phyloP scores from a whole-genome alignment of 169 alveolate species.

The Fabrea salina region DNA sequence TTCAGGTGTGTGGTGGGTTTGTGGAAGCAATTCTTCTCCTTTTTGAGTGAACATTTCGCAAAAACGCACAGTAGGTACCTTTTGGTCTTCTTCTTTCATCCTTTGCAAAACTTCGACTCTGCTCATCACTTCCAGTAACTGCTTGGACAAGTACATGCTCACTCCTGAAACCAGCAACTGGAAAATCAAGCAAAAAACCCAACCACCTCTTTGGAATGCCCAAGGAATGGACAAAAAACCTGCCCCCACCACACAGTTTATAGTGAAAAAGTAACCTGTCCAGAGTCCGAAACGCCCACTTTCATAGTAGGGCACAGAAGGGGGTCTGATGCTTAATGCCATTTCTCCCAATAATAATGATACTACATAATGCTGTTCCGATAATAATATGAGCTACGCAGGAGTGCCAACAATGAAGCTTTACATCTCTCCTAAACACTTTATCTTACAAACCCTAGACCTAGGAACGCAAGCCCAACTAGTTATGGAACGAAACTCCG shows the following conservation, averaged over 20 bases:
- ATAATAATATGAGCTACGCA: conserved; percentile 14
- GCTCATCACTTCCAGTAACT: background rate
- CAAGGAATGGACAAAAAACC: conserved; percentile 30
- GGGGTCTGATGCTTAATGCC: conserved; percentile 17
- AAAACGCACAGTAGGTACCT: background rate
- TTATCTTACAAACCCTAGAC: conserved; percentile 23
- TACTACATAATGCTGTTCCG: no score
- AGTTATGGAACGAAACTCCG: conserved; percentile 16
- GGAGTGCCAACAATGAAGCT: conserved; percentile 18
- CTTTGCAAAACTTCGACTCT: conserved; percentile 11
- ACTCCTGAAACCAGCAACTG: background rate
- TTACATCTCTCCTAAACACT: conserved; percentile 19
- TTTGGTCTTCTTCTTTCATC: background rate
- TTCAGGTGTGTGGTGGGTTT: background rate
- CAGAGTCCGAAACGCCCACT: background rate
- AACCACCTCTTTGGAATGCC: conserved; percentile 10
- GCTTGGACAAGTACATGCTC: background rate
- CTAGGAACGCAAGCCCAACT: background rate
- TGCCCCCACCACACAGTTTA: conserved; percentile 30
- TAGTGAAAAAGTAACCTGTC: conserved; percentile 21
- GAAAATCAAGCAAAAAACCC: background rate
- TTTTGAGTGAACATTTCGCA: background rate
- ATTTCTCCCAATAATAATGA: background rate
- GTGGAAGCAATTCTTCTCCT: background rate
- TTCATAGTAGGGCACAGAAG: background rate